Evolutionary conservation across 495 filamentous ascomycete genomes (phyloP).

Genomic region (Chlorociboria aeruginascens): DNA sequence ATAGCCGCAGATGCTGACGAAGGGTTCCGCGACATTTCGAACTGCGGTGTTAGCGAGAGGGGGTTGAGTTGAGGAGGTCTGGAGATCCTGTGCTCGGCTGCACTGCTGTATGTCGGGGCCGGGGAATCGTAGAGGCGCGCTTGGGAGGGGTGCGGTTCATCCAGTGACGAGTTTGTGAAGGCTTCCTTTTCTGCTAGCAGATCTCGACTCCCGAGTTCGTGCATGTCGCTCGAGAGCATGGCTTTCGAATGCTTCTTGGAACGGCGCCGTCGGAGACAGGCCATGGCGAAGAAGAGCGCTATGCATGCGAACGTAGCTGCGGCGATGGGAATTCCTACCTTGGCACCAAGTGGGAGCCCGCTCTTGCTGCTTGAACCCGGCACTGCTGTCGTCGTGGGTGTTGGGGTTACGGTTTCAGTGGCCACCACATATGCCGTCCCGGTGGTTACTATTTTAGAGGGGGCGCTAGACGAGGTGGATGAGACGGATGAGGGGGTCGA

Average conservation of each 20-base stretch:
- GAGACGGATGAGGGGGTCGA: background rate
- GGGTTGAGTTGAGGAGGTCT: background rate
- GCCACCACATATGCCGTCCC: background rate
- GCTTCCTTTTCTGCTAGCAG: conserved; percentile 10
- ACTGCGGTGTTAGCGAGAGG: background rate
- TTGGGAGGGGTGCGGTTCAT: background rate
- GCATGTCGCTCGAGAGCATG: conserved; percentile 7
- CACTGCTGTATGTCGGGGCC: conserved; percentile 1
- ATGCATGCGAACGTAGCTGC: too few species aligned
- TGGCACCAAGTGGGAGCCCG: conserved; percentile 10
- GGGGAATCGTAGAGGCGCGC: background rate
- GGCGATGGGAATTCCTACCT: conserved; percentile 8
- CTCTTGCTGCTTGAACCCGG: background rate
- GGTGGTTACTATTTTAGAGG: background rate
- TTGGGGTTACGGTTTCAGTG: background rate
- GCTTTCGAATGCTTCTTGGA: conserved; percentile 2
- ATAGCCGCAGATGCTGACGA: conserved; percentile 1
- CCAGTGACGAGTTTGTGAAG: background rate
- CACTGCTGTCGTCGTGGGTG: background rate
- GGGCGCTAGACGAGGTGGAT: background rate
- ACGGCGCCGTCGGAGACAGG: conserved; percentile 13
- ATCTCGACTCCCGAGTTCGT: conserved; percentile 4
- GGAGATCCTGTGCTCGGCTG: background rate
- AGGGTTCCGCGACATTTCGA: too few species aligned
- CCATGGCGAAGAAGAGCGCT: conserved; percentile 1